These are phyloP conservation scores for Euphrasia confusa DNA, from an alignment of 257 asterid genomes.

Conservation along the genomic window DNA sequence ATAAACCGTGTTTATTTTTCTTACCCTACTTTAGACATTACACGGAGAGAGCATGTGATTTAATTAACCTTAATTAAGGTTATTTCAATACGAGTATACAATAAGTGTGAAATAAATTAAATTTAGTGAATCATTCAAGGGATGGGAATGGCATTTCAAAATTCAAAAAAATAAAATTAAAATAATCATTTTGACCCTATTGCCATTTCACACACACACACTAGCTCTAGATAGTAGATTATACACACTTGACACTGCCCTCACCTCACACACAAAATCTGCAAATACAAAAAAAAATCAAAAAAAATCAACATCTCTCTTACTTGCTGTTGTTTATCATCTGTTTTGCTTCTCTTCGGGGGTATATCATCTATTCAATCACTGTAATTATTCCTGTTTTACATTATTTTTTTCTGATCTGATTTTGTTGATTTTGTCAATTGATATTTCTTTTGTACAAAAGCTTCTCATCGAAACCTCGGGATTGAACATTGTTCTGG, in stretches of 20 bases:
- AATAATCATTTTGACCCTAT: neutral
- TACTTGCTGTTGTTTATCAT: neutral
- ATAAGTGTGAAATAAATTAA: no score
- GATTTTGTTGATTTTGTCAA: conserved; percentile 1
- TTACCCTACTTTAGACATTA: no score
- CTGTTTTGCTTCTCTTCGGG: neutral
- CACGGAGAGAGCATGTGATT: no score
- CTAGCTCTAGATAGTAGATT: neutral
- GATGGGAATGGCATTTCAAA: no score
- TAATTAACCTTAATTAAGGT: no score
- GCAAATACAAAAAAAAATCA: conserved; percentile 22
- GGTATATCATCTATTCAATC: conserved; percentile 11
- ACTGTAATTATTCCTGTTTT: conserved; percentile 12
- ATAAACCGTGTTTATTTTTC: no score
- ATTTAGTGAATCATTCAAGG: no score
- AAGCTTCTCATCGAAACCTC: conserved; percentile 1
- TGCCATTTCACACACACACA: neutral
- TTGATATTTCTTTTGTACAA: conserved; percentile 3
- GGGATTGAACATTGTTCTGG: conserved; percentile 12
- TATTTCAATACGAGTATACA: no score
- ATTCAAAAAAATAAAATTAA: no score
- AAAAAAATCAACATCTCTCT: conserved; percentile 20
- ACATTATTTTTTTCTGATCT: conserved; percentile 16
- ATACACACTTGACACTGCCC: conserved; percentile 21
- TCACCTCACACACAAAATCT: conserved; percentile 22